Evolutionary conservation across 2,329 filamentous ascomycete species (phyloP), one percentile per base, ranked within the genome.

Genomic region (Stachybotrys chlorohalonatus): DNA sequence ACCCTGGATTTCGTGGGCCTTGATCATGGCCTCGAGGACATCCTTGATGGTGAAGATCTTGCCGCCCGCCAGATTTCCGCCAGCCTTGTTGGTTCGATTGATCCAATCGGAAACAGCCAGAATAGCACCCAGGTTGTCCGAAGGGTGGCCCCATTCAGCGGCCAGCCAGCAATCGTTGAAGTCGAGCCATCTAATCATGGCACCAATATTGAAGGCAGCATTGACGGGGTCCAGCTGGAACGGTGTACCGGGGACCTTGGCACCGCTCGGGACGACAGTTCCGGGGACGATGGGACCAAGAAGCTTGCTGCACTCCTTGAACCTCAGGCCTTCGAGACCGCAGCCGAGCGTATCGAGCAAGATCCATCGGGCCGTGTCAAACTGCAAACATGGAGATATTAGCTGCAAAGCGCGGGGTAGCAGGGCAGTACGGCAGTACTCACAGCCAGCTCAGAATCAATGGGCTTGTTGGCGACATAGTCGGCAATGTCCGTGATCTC

Each of bases 151-250:
- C 94, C 94, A 99, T 78, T 99, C 94, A 55, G 94, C 94, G 49
- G 93, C 94, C 60, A 97, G 81, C 94, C 93, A 99, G 84, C 94
- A 97, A 82, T 99, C 94, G 73, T 99, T 99, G 83, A 97, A 99
- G 78, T 99, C 94, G 66, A 99, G 84, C 94, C 94, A 99, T 69
- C 94, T 84, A 77, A 99, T 96, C 87, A 96, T 95, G 66, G 94
- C 89, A 65, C 94, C 94, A 65, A 99, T 97, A 81, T 97, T 97
- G 84, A 99, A 97, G 60, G 94, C 94, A 59, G 87, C 94, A 66
- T 93, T 93, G 70, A 97, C 85, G 46, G 94, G 94, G 71, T 97
- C 94, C 63, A 99, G 85, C 75, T 95, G 87, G 77, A 93, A 97
- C 62, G 88, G 84, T 36, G 94, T 97, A 61, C 94, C 94, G 47